A percentile compares a stretch with the other conserved stretches of the same genome.
phyloP scores from a whole-genome alignment of 2,329 filamentous ascomycete genomes.

The Parascedosporium putredinis region DNA sequence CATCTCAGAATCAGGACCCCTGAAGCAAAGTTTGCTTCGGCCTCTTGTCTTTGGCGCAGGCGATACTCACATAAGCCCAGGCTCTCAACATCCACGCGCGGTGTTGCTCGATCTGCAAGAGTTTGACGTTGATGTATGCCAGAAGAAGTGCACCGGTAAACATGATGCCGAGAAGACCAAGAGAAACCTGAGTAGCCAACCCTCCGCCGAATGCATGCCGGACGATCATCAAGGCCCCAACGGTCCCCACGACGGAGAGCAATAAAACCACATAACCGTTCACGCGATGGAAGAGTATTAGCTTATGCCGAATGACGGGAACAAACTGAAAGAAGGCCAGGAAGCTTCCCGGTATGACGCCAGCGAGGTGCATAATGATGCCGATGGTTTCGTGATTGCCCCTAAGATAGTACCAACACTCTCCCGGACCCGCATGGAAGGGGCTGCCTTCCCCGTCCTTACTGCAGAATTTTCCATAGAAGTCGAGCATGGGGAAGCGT shows the following conservation, averaged over 20 bases:
- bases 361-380: slow-evolving; percentile 32
- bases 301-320: slow-evolving; percentile 32
- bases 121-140: slow-evolving; percentile 44
- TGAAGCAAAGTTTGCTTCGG: too few species aligned
- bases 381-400: slow-evolving; percentile 22
- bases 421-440: slow-evolving; percentile 19
- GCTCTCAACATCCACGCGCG: slow-evolving; percentile 52
- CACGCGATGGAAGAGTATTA: slow-evolving; percentile 44
- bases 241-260: slow-evolving; percentile 32
- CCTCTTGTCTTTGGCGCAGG: too few species aligned
- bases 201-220: slow-evolving; percentile 41
- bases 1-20: background rate
- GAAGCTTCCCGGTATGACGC: slow-evolving; percentile 30
- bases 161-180: slow-evolving; percentile 31
- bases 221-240: slow-evolving; percentile 40
- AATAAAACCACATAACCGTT: slow-evolving; percentile 44
- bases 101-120: slow-evolving; percentile 50
- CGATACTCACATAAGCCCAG: slow-evolving; percentile 31
- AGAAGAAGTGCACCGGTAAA: slow-evolving; percentile 31
- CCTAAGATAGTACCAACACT: slow-evolving; percentile 29
- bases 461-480: slow-evolving; percentile 24
- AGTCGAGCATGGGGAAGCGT: slow-evolving; percentile 35
- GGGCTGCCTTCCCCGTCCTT: background rate
- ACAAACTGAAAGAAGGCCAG: slow-evolving; percentile 36
- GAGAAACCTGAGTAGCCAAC: slow-evolving; percentile 30